Conservation (phyloP, 2,329 filamentous ascomycete species). For the Hymenoscyphus fraxineus region DNA sequence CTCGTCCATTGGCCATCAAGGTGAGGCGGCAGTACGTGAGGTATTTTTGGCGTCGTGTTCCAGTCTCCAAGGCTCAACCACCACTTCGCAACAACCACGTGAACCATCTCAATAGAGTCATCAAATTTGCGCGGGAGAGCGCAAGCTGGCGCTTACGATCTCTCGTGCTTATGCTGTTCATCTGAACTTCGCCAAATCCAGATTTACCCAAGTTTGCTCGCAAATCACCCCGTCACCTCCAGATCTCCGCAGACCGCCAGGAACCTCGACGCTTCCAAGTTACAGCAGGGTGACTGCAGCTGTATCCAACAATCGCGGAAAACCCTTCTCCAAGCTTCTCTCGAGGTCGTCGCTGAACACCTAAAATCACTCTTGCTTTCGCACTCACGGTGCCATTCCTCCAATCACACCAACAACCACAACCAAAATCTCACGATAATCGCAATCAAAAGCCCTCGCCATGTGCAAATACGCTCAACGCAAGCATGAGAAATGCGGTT, state of each 20-base stretch:
- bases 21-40: neutral
- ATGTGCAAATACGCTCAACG: slow-evolving; percentile 2
- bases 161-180: neutral
- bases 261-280: neutral
- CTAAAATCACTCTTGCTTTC: neutral
- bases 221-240: neutral
- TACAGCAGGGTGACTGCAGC: neutral
- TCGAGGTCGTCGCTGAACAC: neutral
- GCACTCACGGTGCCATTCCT: neutral
- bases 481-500: neutral
- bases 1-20: neutral
- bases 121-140: neutral
- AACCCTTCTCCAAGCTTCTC: neutral
- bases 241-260: neutral
- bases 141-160: neutral
- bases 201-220: neutral
- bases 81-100: neutral
- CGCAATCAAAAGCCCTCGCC: neutral
- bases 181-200: neutral
- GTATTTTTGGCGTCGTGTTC: no score
- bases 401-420: neutral
- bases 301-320: neutral
- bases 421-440: neutral
- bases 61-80: neutral
- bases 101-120: neutral